These are phyloP conservation scores for Stachybotrys elegans DNA, from an alignment of 2,329 filamentous ascomycete genomes.

Conservation along the genomic window DNA sequence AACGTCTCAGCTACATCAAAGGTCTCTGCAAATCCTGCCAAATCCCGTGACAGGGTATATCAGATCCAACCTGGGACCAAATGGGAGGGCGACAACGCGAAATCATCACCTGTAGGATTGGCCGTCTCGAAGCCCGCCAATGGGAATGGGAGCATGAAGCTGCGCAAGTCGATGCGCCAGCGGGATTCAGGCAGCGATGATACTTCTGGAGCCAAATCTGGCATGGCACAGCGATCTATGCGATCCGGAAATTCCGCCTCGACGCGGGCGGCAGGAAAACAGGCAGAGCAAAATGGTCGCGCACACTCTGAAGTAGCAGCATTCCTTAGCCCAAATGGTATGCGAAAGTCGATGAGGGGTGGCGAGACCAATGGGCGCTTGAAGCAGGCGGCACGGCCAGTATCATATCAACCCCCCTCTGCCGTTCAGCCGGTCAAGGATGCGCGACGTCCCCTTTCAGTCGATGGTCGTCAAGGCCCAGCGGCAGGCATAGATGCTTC, in stretches of 20 bases:
- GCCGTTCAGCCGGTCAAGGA: slow-evolving; percentile 12
- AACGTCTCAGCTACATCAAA: background rate
- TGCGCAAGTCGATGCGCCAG: slow-evolving; percentile 44
- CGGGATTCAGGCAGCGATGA: slow-evolving; percentile 17
- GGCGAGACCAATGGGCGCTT: slow-evolving; percentile 5
- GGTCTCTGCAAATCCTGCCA: slow-evolving; percentile 7
- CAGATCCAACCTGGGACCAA: slow-evolving; percentile 32
- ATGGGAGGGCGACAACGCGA: slow-evolving; percentile 15
- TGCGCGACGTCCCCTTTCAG: slow-evolving; percentile 18
- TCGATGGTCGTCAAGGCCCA: too few species aligned
- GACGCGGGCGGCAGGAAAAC: slow-evolving; percentile 8
- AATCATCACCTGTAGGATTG: too few species aligned
- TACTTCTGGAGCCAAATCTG: too few species aligned
- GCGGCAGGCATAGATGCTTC: too few species aligned
- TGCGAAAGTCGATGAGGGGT: slow-evolving; percentile 17
- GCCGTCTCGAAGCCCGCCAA: too few species aligned
- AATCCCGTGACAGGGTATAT: slow-evolving; percentile 24
- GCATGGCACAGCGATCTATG: slow-evolving; percentile 31
- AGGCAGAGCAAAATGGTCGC: slow-evolving; percentile 1
- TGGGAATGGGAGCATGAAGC: slow-evolving; percentile 19
- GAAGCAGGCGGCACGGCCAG: slow-evolving; percentile 16
- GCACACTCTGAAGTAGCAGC: too few species aligned
- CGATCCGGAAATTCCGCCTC: slow-evolving; percentile 12
- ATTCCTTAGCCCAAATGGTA: too few species aligned
- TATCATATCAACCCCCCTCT: slow-evolving; percentile 23